These are phyloP conservation scores for Athelia psychrophila DNA, from an alignment of 1,284 basidiomycete genomes.

Conservation along the genomic window DNA sequence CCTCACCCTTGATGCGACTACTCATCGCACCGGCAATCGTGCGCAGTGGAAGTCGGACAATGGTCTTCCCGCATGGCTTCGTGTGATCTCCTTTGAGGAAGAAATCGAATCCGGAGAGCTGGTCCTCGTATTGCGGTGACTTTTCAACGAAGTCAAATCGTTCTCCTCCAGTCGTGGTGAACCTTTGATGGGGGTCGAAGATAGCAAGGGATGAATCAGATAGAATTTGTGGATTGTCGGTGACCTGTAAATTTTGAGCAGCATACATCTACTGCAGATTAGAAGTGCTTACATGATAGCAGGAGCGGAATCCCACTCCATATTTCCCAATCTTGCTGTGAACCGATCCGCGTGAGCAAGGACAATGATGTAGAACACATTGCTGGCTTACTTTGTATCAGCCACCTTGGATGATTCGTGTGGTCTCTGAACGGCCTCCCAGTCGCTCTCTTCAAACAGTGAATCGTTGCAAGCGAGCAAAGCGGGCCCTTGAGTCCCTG, in stretches of 20 bases:
- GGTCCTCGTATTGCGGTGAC: conserved; percentile 12
- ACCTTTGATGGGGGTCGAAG: conserved; percentile 28
- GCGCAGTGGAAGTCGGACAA: conserved; percentile 28
- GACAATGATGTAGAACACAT: background rate
- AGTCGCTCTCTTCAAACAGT: conserved; percentile 22
- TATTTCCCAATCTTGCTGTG: conserved; percentile 30
- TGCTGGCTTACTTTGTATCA: conserved; percentile 20
- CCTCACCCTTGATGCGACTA: conserved; percentile 16
- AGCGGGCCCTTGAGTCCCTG: conserved; percentile 39
- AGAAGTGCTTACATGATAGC: conserved; percentile 24
- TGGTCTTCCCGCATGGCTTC: conserved; percentile 15
- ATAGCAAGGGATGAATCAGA: conserved; percentile 22
- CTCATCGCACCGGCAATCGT: conserved; percentile 5
- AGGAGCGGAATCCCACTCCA: conserved; percentile 28
- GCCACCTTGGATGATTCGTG: conserved; percentile 25
- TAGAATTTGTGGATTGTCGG: conserved; percentile 30
- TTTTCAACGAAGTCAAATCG: conserved; percentile 13
- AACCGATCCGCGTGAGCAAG: background rate
- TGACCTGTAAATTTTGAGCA: conserved; percentile 17
- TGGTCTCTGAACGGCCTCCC: conserved; percentile 24
- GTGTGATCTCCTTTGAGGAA: conserved; percentile 4
- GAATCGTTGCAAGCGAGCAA: conserved; percentile 45
- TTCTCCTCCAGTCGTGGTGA: conserved; percentile 16
- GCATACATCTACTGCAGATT: background rate
- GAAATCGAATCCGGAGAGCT: conserved; percentile 20